Percentiles rank a stretch among this genome's conserved stretches.
Conservation (phyloP, 1,284 basidiomycete genomes). For the Austroboletus niveus region DNA sequence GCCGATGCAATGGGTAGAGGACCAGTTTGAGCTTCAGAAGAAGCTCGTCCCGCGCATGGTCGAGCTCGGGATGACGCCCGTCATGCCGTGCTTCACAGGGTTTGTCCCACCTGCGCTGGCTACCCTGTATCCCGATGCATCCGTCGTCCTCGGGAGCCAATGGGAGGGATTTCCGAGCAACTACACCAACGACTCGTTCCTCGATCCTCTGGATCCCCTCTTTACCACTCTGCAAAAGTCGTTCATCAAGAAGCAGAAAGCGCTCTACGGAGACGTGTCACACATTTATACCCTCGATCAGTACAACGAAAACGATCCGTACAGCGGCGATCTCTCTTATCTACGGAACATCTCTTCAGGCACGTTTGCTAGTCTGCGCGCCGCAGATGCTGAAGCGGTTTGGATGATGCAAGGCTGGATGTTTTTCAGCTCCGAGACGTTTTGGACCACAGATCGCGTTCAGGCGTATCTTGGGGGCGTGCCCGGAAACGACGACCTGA, state of each 20-base stretch:
- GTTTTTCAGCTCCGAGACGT: slow-evolving; percentile 18
- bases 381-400: slow-evolving; percentile 39
- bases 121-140: slow-evolving; percentile 36
- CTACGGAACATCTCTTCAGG: slow-evolving; percentile 33
- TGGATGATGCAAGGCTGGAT: slow-evolving; percentile 50
- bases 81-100: slow-evolving; percentile 44
- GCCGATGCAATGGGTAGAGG: slow-evolving; percentile 39
- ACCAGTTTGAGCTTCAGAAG: slow-evolving; percentile 41
- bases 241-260: slow-evolving; percentile 42
- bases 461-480: slow-evolving; percentile 41
- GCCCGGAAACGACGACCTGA: slow-evolving; percentile 37
- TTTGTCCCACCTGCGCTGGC: slow-evolving; percentile 40
- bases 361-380: slow-evolving; percentile 37
- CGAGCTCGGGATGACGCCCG: slow-evolving; percentile 46
- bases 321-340: slow-evolving; percentile 37
- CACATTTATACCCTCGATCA: slow-evolving; percentile 47
- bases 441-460: slow-evolving; percentile 42
- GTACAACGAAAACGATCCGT: slow-evolving; percentile 45
- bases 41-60: slow-evolving; percentile 40
- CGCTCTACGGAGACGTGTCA: slow-evolving; percentile 40
- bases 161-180: slow-evolving; percentile 37
- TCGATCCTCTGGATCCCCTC: slow-evolving; percentile 41
- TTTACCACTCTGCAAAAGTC: slow-evolving; percentile 39
- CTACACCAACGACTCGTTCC: slow-evolving; percentile 40
- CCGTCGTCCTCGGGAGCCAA: slow-evolving; percentile 36